These are phyloP conservation scores for Didymella pomorum DNA, from an alignment of 2,329 filamentous ascomycete species.

Conservation along the genomic window DNA sequence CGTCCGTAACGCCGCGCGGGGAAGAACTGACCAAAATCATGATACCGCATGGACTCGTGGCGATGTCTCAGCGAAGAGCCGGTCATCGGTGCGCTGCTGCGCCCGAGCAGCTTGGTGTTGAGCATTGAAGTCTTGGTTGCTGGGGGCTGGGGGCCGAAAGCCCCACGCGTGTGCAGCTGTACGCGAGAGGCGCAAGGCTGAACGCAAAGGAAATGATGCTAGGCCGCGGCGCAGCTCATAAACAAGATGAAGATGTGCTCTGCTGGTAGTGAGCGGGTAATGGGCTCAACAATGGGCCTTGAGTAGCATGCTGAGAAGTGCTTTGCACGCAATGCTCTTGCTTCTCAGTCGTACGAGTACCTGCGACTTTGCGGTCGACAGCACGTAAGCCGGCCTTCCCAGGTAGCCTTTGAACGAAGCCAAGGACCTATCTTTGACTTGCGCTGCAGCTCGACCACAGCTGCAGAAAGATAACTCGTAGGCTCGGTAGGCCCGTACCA, in stretches of 20 bases:
- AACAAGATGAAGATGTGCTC: not conserved
- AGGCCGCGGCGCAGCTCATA: conserved; percentile 9
- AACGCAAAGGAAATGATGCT: conserved; percentile 5
- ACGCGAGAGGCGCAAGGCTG: conserved; percentile 17
- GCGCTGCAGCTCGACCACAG: not conserved
- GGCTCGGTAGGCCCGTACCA: not conserved
- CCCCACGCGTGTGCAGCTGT: conserved; percentile 7
- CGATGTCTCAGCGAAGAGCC: conserved; percentile 1
- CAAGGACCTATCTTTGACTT: conserved; percentile 6
- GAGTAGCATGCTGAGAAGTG: not conserved
- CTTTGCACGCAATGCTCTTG: not conserved
- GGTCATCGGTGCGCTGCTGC: not conserved
- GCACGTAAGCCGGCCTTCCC: not conserved
- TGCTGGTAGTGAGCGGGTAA: not conserved
- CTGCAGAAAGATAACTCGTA: not conserved
- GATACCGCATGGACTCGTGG: not conserved
- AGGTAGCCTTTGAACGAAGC: conserved; percentile 4
- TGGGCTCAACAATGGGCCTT: not conserved
- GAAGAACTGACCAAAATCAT: not conserved
- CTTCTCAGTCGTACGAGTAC: not conserved
- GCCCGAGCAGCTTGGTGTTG: not conserved
- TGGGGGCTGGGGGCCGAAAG: not conserved
- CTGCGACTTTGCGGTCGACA: not conserved
- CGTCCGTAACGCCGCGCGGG: not conserved
- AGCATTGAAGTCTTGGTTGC: conserved; percentile 1